Evolutionary conservation across 2,329 filamentous ascomycete genomes (phyloP), one percentile per base, ranked within the genome.

Genomic region (Aureobasidium leucospermi): DNA sequence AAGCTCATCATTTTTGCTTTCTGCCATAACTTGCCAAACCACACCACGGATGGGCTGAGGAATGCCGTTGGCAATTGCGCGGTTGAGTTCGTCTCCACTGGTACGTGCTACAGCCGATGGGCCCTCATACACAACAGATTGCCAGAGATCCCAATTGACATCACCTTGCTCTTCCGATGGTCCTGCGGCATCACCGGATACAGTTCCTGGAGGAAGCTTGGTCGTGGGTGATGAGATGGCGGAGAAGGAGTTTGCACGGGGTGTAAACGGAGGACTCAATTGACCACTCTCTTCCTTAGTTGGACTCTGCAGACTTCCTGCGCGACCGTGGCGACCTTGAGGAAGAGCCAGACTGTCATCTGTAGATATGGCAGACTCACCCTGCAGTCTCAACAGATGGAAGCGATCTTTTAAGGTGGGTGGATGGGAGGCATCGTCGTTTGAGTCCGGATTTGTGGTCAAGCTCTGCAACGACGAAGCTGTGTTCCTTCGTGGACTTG

Each of bases 61-160:
- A 60, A 99, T 99, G 34, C 94, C 94, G 41, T 87, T 89, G 52
- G 93, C 89, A 66, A 99, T 96, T 23, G 94, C 92, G 65, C 82
- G 85, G 69, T 93, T 96, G 60, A 99, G 78, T 71, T 96, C 92
- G 67, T 95, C 90, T 0, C 93, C 82, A 68, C 91, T 96, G 4
- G 90, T 91, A 61, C 90, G 85, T 10, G 90, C 88, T 52, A 97
- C 88, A 9, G 90, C 93, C 31, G 90, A 85, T 15, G 92, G 91
- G 0, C 94, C 94, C 75, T 96, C 90, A 65, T 96, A 95, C 36
- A 99, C 94, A 4, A 99, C 88, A 28, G 88, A 85, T 71, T 99
- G 93, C 94, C 94, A 99, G 41, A 99, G 77, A 73, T 99, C 94
- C 94, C 94, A 99, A 70, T 99, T 91, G n/a, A 99, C 94, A 28